Evolutionary conservation across 768 basidiomycete genomes (phyloP), one percentile per base, ranked within the genome.

Genomic region (Xerocomellus amylosporus): DNA sequence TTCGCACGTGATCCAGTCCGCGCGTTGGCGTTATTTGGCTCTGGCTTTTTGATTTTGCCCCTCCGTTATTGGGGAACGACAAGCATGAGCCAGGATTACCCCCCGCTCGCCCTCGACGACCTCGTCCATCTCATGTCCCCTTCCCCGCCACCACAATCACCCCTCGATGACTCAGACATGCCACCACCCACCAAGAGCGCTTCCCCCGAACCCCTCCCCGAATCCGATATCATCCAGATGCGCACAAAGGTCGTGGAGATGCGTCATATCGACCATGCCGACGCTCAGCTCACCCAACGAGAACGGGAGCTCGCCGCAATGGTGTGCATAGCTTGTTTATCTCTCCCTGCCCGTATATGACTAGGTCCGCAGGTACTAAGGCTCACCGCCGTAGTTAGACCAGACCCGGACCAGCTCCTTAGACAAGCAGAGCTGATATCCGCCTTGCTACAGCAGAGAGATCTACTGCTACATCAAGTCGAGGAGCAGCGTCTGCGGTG

Each of bases 391-490:
- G 58, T 71, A 57, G 36, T 67, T 72, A 51, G 77, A 76, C 61
- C 72, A 71, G 41, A 67, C 70, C 19, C 82, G 75, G 60, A 69
- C 15, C 73, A 80, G 61, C 73, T 90, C 2, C 62, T 79, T 17
- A 72, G 74, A 40, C 88, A 90, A 62, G 88, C 87, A 8, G 76
- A 79, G 26, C 77, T 77, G 14, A 90, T 90, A 61, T 72, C 80
- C 4, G 70, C 74, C 1, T 68, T 90, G 10, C 76, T 73, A 2
- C 60, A 69, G 10, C 87, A 90, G 60, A 78, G 85, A 13, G 81
- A 88, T 61, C 78, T 80, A 53, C 61, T 89, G 13, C 56, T 81
- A 3, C 69, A 67, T 20, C 78, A 81, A 38, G 71, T 76, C 8
- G 77, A 82, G 39, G 83, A 87, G 50, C 82, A 88, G 52, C 76